Evolutionary conservation across 164 flowering plant genomes (phyloP), one percentile per base, ranked within the genome.

Genomic region (Brasenia schreberi): DNA sequence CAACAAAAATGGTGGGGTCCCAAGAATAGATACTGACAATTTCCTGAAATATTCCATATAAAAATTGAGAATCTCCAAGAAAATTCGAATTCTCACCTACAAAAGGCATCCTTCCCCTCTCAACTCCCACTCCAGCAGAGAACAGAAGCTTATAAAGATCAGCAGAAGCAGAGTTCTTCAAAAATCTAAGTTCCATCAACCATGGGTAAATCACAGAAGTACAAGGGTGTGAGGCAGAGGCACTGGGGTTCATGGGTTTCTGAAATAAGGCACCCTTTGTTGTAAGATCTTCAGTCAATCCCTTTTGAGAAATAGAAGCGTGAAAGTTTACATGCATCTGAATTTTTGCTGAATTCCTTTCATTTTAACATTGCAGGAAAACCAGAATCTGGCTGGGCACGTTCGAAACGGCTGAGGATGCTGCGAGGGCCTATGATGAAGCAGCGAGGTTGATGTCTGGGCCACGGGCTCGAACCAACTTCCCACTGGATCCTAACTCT

Each of bases 231-330:
- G 33, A 65, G 75, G 43, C 75, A 73, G 63, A 69, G 75, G 65
- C 72, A 73, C 49, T 73, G 75, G 75, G 75, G 75, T 16, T 73
- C 75, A 0, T 73, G 75, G 72, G 75, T 73, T 18, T 69, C 75
- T 11, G 75, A 73, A 68, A 73, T 73, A 43, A 66, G 75, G 23
- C 72, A 73, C 66, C 75, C 75, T 61, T 63, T 73, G 27, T 69
- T 73, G 75, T 73, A 69, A 68, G 16, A 33, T 42, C 17, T 19
- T 59, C n/a, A 9, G 18, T 6, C n/a, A 1, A 39, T 1, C 62
- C 63, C 39, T 33, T 33, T 18, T 12, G 17, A 66, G 19, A 33
- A 27, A 53, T 3, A 43, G 12, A 6, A 5, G 43, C 66, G 12
- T 12, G 12, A 23, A 18, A 33, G 39, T n/a, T 61, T 61, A 18